phyloP scores from a whole-genome alignment of 2,329 filamentous ascomycete species.

The Paradendryphiella salina region DNA sequence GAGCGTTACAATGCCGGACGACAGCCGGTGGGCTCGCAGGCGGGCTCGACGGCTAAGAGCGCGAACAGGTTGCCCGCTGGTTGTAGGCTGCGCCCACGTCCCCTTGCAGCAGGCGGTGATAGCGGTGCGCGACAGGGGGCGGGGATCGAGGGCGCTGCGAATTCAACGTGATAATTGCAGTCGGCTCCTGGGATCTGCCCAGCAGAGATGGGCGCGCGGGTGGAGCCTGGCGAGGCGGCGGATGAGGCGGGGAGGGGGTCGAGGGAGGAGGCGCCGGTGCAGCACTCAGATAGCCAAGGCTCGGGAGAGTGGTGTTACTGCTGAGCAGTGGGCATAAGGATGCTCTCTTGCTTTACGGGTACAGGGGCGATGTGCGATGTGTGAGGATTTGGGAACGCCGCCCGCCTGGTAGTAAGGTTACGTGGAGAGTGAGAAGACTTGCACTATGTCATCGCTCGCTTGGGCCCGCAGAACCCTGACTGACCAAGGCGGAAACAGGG shows the following conservation, averaged over 20 bases:
- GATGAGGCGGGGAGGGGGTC: conserved; percentile 12
- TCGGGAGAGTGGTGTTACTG: neutral
- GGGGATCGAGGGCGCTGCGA: conserved; percentile 9
- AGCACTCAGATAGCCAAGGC: neutral
- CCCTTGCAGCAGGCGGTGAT: conserved; percentile 18
- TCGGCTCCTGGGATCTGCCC: conserved; percentile 17
- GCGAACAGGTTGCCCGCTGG: conserved; percentile 25
- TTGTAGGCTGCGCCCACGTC: conserved; percentile 23
- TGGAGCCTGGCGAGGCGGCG: conserved; percentile 13
- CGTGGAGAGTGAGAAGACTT: conserved; percentile 7
- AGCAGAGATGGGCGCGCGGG: conserved; percentile 6
- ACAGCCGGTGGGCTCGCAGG: conserved; percentile 7
- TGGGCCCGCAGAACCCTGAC: conserved; percentile 8
- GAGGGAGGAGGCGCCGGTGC: neutral
- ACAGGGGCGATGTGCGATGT: neutral
- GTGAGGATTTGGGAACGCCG: conserved; percentile 6
- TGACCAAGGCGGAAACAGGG: conserved; percentile 1
- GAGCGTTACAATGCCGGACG: conserved; percentile 18
- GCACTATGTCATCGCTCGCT: conserved; percentile 20
- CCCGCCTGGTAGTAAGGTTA: conserved; percentile 9
- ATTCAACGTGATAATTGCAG: conserved; percentile 20
- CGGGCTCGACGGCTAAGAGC: conserved; percentile 14
- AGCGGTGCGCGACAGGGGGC: conserved; percentile 15
- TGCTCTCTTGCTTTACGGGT: neutral
- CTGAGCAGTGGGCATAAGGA: neutral